Percentiles rank a stretch among this genome's conserved stretches.
These are phyloP conservation scores for Alternaria sp. DNA, from an alignment of 2,329 filamentous ascomycete species.

Conservation along the genomic window DNA sequence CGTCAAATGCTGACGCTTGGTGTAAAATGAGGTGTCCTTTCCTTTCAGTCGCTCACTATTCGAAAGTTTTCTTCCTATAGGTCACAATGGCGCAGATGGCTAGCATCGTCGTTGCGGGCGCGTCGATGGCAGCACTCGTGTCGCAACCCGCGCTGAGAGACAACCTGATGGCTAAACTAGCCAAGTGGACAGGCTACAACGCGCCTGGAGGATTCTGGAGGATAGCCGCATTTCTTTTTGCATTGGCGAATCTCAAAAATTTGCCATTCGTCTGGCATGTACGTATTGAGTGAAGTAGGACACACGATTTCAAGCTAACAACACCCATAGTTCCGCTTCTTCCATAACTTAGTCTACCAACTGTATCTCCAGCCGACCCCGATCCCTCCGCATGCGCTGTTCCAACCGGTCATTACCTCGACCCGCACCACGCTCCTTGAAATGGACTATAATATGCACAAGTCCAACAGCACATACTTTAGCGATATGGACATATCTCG, in stretches of 20 bases:
- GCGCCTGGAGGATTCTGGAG: conserved; percentile 49
- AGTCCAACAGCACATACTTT: conserved; percentile 87
- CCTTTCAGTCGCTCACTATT: background rate
- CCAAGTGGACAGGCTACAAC: conserved; percentile 41
- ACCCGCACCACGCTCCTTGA: conserved; percentile 76
- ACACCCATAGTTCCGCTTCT: conserved; percentile 54
- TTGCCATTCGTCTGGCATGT: conserved; percentile 80
- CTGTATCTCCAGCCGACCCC: conserved; percentile 56
- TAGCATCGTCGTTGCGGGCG: conserved; percentile 33
- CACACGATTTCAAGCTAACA: conserved; percentile 19
- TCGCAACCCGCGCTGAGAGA: conserved; percentile 34
- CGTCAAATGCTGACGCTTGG: background rate
- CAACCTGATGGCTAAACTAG: conserved; percentile 23
- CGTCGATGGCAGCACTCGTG: conserved; percentile 35
- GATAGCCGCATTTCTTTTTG: conserved; percentile 45
- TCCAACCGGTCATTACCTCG: conserved; percentile 73
- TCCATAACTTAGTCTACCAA: conserved; percentile 58
- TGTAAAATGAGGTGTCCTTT: background rate
- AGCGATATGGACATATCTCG: conserved; percentile 84
- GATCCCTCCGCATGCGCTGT: conserved; percentile 69
- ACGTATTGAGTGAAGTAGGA: conserved; percentile 47
- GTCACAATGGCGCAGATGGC: conserved; percentile 31
- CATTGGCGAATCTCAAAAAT: conserved; percentile 72
- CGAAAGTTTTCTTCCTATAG: conserved; percentile 10
- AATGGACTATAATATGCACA: conserved; percentile 87